A percentile compares a stretch with the other conserved stretches of the same genome.
phyloP scores from a whole-genome alignment of 1,284 basidiomycete species.

The Vanrija sp. region DNA sequence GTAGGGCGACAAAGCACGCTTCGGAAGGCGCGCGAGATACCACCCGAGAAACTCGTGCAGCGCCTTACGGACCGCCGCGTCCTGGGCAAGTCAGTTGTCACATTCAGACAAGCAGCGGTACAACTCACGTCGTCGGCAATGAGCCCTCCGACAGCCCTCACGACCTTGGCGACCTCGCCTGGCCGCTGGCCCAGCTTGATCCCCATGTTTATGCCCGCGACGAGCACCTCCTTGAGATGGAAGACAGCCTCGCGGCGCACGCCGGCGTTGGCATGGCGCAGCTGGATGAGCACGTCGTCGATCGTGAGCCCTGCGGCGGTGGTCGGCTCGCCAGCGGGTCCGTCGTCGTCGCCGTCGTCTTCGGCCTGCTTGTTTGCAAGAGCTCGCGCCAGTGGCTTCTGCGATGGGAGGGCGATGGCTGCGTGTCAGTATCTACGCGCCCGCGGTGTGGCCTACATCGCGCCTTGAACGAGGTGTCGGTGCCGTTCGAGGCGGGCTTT shows the following conservation, averaged over 20 bases:
- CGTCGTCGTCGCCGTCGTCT: constrained; percentile 51
- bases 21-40: constrained; percentile 65
- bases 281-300: constrained; percentile 69
- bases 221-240: constrained; percentile 75
- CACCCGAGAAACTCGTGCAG: constrained; percentile 57
- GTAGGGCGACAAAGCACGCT: constrained; percentile 69
- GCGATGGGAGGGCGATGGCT: constrained; percentile 87
- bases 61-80: constrained; percentile 51
- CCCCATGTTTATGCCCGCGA: constrained; percentile 60
- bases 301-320: constrained; percentile 75
- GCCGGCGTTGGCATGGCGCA: constrained; percentile 77
- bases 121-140: constrained; percentile 71
- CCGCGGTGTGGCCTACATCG: constrained; percentile 58
- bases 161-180: constrained; percentile 59
- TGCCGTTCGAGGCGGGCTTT: constrained; percentile 71
- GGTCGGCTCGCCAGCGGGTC: constrained; percentile 57
- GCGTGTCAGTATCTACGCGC: neutral
- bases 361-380: constrained; percentile 16
- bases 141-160: constrained; percentile 65
- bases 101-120: neutral
- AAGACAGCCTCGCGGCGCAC: constrained; percentile 76
- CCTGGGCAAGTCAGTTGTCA: constrained; percentile 30
- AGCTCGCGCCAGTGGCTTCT: constrained; percentile 54
- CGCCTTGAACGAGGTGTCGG: constrained; percentile 94
- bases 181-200: constrained; percentile 40